A percentile compares a stretch with the other conserved stretches of the same genome.
These are phyloP conservation scores for Vanrija humicola DNA, from an alignment of 1,284 basidiomycete genomes.

Conservation along the genomic window DNA sequence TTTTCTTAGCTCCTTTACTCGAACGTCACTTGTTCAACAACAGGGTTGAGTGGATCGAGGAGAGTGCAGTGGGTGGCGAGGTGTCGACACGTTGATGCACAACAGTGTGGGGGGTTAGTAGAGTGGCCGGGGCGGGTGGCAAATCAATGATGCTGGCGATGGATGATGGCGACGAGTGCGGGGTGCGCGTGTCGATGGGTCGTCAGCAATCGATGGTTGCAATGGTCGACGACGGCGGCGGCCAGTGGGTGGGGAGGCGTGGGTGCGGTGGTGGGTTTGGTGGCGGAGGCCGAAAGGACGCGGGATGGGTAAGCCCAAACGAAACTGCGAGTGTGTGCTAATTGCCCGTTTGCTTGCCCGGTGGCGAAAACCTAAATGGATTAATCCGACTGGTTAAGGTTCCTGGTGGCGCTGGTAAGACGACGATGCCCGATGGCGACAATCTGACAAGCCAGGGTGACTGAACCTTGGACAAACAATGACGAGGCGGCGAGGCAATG, in stretches of 20 bases:
- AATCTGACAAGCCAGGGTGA: too few relatives aligned
- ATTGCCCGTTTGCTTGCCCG: too few relatives aligned
- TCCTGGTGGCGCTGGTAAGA: too few relatives aligned
- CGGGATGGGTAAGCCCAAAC: neutral
- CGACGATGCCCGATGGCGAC: too few relatives aligned
- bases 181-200: neutral
- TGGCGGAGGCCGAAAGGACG: neutral
- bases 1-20: constrained; percentile 43
- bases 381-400: too few relatives aligned
- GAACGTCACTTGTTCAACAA: constrained; percentile 3
- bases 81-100: too few relatives aligned
- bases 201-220: neutral
- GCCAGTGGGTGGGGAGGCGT: neutral
- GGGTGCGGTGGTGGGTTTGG: neutral
- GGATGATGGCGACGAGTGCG: neutral
- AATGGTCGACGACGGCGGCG: neutral
- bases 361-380: too few relatives aligned
- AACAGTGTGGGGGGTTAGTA: neutral
- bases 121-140: neutral
- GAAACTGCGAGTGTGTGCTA: neutral
- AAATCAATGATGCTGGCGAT: neutral
- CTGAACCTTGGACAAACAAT: too few relatives aligned
- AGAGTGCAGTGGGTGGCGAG: too few relatives aligned
- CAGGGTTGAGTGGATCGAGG: neutral
- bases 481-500: too few relatives aligned